These are phyloP conservation scores for Sporisorium scitamineum DNA, from an alignment of 1,284 basidiomycete genomes.

Conservation along the genomic window DNA sequence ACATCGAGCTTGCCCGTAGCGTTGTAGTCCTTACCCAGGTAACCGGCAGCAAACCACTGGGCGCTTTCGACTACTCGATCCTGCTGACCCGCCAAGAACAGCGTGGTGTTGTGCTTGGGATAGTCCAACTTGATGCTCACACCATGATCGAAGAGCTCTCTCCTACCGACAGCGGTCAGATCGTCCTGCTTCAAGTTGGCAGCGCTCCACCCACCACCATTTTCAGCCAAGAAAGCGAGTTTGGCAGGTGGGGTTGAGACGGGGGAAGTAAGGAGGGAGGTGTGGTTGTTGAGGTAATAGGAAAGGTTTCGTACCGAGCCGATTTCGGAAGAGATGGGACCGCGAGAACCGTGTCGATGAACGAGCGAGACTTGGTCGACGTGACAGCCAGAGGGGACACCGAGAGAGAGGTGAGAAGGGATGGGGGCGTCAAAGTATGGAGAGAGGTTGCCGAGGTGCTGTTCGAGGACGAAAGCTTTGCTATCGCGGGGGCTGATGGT, in stretches of 20 bases:
- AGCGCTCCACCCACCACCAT: slow-evolving; percentile 69
- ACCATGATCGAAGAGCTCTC: slow-evolving; percentile 72
- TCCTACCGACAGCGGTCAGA: slow-evolving; percentile 71
- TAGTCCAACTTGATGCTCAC: slow-evolving; percentile 71
- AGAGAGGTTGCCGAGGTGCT: slow-evolving; percentile 59
- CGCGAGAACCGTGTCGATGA: slow-evolving; percentile 71
- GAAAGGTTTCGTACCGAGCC: slow-evolving; percentile 32
- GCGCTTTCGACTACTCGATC: slow-evolving; percentile 72
- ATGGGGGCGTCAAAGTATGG: slow-evolving; percentile 70
- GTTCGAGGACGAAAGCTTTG: slow-evolving; percentile 14
- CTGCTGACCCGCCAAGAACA: slow-evolving; percentile 71
- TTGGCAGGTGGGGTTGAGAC: slow-evolving; percentile 67
- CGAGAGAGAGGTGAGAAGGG: slow-evolving; percentile 66
- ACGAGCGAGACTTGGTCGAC: slow-evolving; percentile 72
- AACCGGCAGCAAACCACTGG: slow-evolving; percentile 72
- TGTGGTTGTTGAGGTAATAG: slow-evolving; percentile 67
- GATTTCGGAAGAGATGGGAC: slow-evolving; percentile 34
- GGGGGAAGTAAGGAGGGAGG: slow-evolving; percentile 64
- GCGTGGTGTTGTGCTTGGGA: slow-evolving; percentile 69
- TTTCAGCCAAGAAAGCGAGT: slow-evolving; percentile 70
- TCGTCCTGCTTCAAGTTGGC: slow-evolving; percentile 70
- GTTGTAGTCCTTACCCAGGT: slow-evolving; percentile 71
- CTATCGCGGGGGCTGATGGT: neutral
- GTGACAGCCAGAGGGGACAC: slow-evolving; percentile 71
- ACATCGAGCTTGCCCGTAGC: slow-evolving; percentile 69